These are phyloP conservation scores for Epichloe typhina DNA, from an alignment of 2,329 filamentous ascomycete species.

Conservation along the genomic window DNA sequence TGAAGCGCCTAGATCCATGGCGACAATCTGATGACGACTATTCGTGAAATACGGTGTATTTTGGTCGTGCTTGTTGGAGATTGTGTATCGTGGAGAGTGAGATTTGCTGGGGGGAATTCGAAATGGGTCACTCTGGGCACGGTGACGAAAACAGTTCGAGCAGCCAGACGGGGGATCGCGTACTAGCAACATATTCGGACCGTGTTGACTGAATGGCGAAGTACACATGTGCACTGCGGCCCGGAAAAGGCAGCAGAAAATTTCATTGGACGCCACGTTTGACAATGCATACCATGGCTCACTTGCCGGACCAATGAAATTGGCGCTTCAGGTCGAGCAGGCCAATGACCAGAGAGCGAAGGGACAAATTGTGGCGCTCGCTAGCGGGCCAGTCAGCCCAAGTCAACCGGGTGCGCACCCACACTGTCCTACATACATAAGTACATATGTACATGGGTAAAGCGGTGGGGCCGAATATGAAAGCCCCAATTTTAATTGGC, in stretches of 20 bases:
- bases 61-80: slow-evolving; percentile 4
- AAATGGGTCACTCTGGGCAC: slow-evolving; percentile 4
- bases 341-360: neutral
- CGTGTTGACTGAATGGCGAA: neutral
- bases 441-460: neutral
- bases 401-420: too few relatives aligned
- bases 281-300: neutral
- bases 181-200: slow-evolving; percentile 8
- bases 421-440: neutral
- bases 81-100: slow-evolving; percentile 8
- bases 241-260: neutral
- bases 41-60: slow-evolving; percentile 1
- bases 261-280: slow-evolving; percentile 9
- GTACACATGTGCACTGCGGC: slow-evolving; percentile 4
- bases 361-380: neutral
- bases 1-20: slow-evolving; percentile 9
- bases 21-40: slow-evolving; percentile 6
- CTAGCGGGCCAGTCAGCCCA: neutral
- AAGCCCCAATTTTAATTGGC: neutral
- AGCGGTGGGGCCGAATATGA: neutral
- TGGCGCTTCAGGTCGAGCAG: rapidly evolving
- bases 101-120: neutral
- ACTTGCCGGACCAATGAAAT: slow-evolving; percentile 3
- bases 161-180: slow-evolving; percentile 5
- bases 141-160: slow-evolving; percentile 8